Base-by-base conservation (phyloP, 2,329 filamentous ascomycete species). In the Neonectria magnoliae region DNA sequence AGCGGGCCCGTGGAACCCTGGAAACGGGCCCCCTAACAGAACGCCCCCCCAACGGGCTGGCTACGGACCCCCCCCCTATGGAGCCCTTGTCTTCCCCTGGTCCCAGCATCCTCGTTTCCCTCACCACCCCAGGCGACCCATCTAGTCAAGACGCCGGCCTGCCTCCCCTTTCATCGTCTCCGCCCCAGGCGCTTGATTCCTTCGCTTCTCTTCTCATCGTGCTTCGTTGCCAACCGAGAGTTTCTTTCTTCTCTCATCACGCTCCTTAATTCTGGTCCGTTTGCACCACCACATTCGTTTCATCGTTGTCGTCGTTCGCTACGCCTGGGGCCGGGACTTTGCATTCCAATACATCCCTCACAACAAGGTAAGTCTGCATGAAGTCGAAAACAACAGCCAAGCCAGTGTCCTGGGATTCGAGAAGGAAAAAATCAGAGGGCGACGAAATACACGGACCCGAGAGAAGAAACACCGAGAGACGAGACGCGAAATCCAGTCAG, bases 191-290 rank as follows among this genome's bases (percentile, higher is more conserved):
- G 68, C 66, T 69, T 71, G 69, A 60, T 71, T 73, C 66, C 72
- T 59, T 69, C 68, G 65, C 65, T 71, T 68, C 65, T 76, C 65
- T 71, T 68, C 65, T 76, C 70, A 65, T 75, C 67, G 67, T 73
- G 75, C 75, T 74, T 78, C 74, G 75, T 80, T 79, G 81, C 82
- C 83, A 86, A 86, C 83, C 81, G 84, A 85, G 84, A 82, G 83
- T 79, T 70, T 71, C 68, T 73, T 81, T 80, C 64, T 68, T 69
- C 83, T 85, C 84, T 86, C 82, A 82, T 74, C 81, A 87, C 85
- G 79, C 83, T 87, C 85, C 71, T 68, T 66, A 69, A 58, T 62
- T 58, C 55, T 47, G 71, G 67, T 67, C 67, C 52, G n/a, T 60
- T 68, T 62, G 66, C 66, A 71, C 71, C 63, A 71, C 61, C 62